Conservation (phyloP, 768 basidiomycete species). For the Galerina marginata region DNA sequence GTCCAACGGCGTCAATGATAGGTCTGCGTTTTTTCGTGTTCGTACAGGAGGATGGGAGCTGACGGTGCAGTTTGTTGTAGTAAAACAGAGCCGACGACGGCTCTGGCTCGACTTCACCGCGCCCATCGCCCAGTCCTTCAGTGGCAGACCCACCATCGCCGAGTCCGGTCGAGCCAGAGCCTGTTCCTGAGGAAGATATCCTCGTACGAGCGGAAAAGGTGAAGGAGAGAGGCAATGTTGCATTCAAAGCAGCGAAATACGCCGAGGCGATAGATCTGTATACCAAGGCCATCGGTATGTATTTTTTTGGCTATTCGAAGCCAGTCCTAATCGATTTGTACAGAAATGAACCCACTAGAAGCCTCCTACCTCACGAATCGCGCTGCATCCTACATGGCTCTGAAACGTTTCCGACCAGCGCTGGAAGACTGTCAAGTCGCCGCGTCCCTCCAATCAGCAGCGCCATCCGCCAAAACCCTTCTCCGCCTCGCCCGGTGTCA, state of each 20-base stretch:
- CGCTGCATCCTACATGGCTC: constrained; percentile 83
- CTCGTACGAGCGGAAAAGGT: constrained; percentile 58
- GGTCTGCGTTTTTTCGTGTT: constrained; percentile 15
- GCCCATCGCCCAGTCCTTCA: constrained; percentile 21
- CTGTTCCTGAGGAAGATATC: constrained; percentile 37
- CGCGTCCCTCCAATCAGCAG: constrained; percentile 60
- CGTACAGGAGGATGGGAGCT: neutral
- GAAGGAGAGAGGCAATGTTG: constrained; percentile 78
- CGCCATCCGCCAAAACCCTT: constrained; percentile 77
- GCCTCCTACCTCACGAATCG: constrained; percentile 85
- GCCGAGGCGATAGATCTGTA: constrained; percentile 74
- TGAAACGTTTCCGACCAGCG: constrained; percentile 78
- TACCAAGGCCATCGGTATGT: constrained; percentile 72
- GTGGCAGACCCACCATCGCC: constrained; percentile 21
- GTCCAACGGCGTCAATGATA: constrained; percentile 17
- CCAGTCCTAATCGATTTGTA: neutral
- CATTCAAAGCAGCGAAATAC: constrained; percentile 73
- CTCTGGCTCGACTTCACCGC: constrained; percentile 25
- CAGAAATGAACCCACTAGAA: constrained; percentile 67
- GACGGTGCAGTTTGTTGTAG: neutral
- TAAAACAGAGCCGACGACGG: constrained; percentile 14
- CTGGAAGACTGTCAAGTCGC: constrained; percentile 83
- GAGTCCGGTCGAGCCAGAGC: constrained; percentile 28
- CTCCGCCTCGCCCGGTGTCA: constrained; percentile 86
- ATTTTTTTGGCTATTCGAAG: neutral